Evolutionary conservation across 2,329 filamentous ascomycete species (phyloP).

Genomic region (Venturia effusa): DNA sequence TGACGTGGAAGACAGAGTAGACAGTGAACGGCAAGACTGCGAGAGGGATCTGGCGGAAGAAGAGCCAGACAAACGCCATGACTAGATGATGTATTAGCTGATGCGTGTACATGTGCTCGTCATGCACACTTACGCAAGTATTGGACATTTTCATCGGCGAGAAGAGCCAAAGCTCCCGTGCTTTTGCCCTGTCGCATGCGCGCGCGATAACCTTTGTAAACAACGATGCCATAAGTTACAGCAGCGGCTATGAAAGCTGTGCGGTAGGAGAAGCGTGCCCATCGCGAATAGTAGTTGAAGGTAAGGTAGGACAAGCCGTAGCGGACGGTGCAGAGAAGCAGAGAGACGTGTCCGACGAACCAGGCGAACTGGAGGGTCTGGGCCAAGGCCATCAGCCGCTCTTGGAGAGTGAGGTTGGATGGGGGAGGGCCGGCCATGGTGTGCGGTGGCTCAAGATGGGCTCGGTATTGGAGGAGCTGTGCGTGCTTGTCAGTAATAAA

Average conservation of each 20-base stretch:
- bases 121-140: slow-evolving; percentile 63
- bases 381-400: slow-evolving; percentile 67
- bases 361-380: slow-evolving; percentile 85
- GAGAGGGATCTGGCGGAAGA: slow-evolving; percentile 77
- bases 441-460: neutral
- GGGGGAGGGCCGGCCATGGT: slow-evolving; percentile 46
- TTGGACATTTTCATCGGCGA: slow-evolving; percentile 91
- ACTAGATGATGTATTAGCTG: slow-evolving; percentile 37
- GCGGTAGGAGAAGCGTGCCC: slow-evolving; percentile 79
- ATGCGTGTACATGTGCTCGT: slow-evolving; percentile 13
- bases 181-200: slow-evolving; percentile 63
- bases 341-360: slow-evolving; percentile 64
- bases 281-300: slow-evolving; percentile 72
- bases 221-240: slow-evolving; percentile 91
- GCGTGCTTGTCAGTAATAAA: neutral
- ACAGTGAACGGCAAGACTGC: slow-evolving; percentile 90
- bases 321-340: slow-evolving; percentile 72
- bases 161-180: slow-evolving; percentile 45
- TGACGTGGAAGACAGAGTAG: slow-evolving; percentile 97
- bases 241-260: slow-evolving; percentile 82
- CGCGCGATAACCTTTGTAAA: slow-evolving; percentile 93
- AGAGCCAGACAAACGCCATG: slow-evolving; percentile 93
- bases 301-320: slow-evolving; percentile 79
- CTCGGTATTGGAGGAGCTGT: neutral
- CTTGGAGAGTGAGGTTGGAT: slow-evolving; percentile 53